Base-by-base conservation (phyloP, 2,329 filamentous ascomycete species). In the Parastagonospora nodorum region DNA sequence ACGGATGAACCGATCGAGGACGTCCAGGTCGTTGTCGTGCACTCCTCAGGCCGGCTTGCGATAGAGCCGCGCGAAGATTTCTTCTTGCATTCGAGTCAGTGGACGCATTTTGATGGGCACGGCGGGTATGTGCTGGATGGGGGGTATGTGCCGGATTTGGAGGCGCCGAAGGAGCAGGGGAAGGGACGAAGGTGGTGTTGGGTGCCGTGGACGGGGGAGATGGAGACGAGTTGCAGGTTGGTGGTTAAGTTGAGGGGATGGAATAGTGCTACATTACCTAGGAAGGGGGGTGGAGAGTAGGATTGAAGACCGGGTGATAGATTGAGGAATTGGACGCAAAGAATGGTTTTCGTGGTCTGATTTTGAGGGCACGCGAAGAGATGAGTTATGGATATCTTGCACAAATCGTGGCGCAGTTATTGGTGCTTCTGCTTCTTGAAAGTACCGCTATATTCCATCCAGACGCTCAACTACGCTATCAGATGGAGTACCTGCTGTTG, bases 181-280 rank as follows among this genome's bases (percentile, higher is more conserved):
- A 16, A 8, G 4, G 56, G 58, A 4, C 52, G 58, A 30, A 50
- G 57, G 16, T 71, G 66, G 67, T 61, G 55, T n/a, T 60, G 58
- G 39, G 2, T 66, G 16, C 66, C 68, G n/a, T 69, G 67, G 68
- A 68, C 64, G 1, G 41, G n/a, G 38, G 59, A 63, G 45, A 62
- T 65, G 55, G 61, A 63, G 16, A 38, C 50, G 45, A 67, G 62
- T 16, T 67, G 62, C 42, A 24, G 29, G 30, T 16, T 16, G 14
- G 2, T 38, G 14, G 35, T 38, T 6, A 42, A 16, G 39, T 12
- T 19, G 14, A 42, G 24, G 28, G 32, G 19, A 5, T 24, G 3
- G 3, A 24, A 24, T 24, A 24, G 19, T 24, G 19, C 19, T 24
- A 24, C 5, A 5, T 5, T 24, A 24, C 19, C 19, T 3, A 24